Evolutionary conservation across 2,329 filamentous ascomycete species (phyloP).

Genomic region (Trichoderma simmonsii): DNA sequence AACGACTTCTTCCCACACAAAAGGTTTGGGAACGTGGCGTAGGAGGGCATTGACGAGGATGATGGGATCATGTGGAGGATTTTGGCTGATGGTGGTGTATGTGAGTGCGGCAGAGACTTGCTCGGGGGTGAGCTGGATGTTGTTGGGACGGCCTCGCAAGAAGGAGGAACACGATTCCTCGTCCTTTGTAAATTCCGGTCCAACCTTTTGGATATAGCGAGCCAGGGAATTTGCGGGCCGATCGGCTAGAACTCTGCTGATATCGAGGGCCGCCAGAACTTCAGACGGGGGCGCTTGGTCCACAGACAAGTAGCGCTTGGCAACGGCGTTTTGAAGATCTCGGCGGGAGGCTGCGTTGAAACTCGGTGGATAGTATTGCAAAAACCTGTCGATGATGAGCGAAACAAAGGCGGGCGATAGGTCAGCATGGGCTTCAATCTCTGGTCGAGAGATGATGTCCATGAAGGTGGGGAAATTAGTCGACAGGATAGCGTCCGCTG

Average conservation of each 20-base stretch:
- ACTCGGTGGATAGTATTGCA: constrained; percentile 81
- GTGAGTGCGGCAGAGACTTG: constrained; percentile 80
- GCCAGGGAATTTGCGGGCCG: constrained; percentile 56
- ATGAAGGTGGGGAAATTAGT: constrained; percentile 76
- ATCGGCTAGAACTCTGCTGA: constrained; percentile 63
- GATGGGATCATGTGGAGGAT: constrained; percentile 49
- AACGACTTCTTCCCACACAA: constrained; percentile 71
- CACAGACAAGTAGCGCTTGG: constrained; percentile 63
- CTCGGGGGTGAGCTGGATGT: constrained; percentile 68
- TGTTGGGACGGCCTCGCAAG: constrained; percentile 51
- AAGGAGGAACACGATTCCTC: constrained; percentile 62
- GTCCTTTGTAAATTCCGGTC: constrained; percentile 70
- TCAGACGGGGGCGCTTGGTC: constrained; percentile 66
- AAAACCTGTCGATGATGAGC: constrained; percentile 77
- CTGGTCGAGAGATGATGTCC: constrained; percentile 66
- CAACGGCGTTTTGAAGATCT: constrained; percentile 64
- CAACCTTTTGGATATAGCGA: constrained; percentile 69
- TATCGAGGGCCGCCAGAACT: constrained; percentile 66
- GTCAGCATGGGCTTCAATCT: constrained; percentile 62
- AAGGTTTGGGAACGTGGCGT: constrained; percentile 58
- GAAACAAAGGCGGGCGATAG: constrained; percentile 69
- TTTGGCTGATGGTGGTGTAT: constrained; percentile 58
- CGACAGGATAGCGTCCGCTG: constrained; percentile 86
- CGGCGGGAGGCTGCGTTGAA: constrained; percentile 74
- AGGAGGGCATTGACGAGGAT: constrained; percentile 61